Evolutionary conservation across 495 filamentous ascomycete genomes (phyloP).

Genomic region (Hyaloscypha hepaticicola): DNA sequence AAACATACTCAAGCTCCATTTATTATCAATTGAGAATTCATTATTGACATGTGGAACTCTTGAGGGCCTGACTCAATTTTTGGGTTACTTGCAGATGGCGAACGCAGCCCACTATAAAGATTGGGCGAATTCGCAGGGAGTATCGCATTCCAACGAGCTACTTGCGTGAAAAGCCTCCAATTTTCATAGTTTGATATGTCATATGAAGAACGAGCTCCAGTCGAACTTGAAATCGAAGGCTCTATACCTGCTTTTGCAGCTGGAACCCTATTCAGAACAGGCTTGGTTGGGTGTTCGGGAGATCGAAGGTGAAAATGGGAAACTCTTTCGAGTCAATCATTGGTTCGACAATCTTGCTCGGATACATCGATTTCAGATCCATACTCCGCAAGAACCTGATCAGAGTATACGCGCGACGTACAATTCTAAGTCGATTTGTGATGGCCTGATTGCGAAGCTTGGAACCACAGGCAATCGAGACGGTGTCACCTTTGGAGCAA

Average conservation of each 20-base stretch:
- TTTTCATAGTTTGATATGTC: slow-evolving; percentile 43
- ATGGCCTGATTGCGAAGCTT: slow-evolving; percentile 54
- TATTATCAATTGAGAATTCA: no score
- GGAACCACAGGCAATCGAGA: slow-evolving; percentile 48
- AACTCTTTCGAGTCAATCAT: slow-evolving; percentile 57
- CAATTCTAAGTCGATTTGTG: slow-evolving; percentile 64
- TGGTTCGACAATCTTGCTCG: slow-evolving; percentile 82
- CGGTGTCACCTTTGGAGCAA: slow-evolving; percentile 59
- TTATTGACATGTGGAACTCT: no score
- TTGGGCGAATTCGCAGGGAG: slow-evolving; percentile 15
- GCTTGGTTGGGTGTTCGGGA: slow-evolving; percentile 66
- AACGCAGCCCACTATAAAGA: slow-evolving; percentile 10
- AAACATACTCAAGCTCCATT: no score
- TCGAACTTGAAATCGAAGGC: slow-evolving; percentile 41
- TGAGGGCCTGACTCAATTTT: no score
- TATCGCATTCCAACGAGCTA: not conserved
- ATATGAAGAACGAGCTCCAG: slow-evolving; percentile 44
- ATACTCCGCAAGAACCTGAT: slow-evolving; percentile 25
- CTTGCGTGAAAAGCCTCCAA: not conserved
- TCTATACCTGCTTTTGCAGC: slow-evolving; percentile 46
- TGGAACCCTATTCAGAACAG: slow-evolving; percentile 67
- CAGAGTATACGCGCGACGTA: slow-evolving; percentile 55
- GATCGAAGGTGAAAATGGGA: slow-evolving; percentile 53
- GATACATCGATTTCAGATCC: slow-evolving; percentile 61
- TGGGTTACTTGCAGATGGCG: no score